Percentiles rank a stretch among this genome's conserved stretches.
Conservation (phyloP, 805 yeast species). For the Saccharomycopsis sp. region DNA sequence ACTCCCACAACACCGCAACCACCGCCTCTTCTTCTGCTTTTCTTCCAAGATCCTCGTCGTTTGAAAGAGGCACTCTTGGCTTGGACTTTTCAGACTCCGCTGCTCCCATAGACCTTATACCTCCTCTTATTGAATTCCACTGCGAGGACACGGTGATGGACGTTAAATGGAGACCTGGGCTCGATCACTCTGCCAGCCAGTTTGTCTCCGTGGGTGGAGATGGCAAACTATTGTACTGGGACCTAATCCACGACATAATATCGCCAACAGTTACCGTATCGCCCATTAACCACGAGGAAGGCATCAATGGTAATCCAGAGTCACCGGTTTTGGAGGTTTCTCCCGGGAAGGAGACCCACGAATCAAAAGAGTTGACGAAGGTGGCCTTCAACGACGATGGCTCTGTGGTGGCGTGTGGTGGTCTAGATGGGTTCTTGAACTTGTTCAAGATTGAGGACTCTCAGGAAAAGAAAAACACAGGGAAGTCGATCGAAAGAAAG, state of each 20-base stretch:
- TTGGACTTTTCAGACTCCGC: no score
- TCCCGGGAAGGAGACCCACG: conserved; percentile 5
- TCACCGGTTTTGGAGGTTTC: not conserved
- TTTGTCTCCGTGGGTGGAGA: conserved; percentile 26
- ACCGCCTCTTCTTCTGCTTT: no score
- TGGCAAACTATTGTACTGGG: conserved; percentile 28
- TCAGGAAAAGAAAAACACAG: not conserved
- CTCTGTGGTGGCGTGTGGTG: conserved; percentile 14
- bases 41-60: no score
- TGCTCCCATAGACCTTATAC: conserved; percentile 2
- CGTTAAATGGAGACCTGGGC: conserved; percentile 22
- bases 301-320: not conserved
- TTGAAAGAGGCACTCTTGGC: no score
- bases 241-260: conserved; percentile 25
- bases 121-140: conserved; percentile 23
- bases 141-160: conserved; percentile 26
- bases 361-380: conserved; percentile 6
- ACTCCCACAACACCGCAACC: no score
- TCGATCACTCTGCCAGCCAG: conserved; percentile 25
- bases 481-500: not conserved
- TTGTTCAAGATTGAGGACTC: conserved; percentile 8
- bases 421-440: conserved; percentile 15
- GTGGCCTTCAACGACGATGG: conserved; percentile 8
- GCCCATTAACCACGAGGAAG: not conserved
- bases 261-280: conserved; percentile 21